These are phyloP conservation scores for Camellia lanceoleosa DNA, from an alignment of 148 eudicot genomes.

Conservation along the genomic window DNA sequence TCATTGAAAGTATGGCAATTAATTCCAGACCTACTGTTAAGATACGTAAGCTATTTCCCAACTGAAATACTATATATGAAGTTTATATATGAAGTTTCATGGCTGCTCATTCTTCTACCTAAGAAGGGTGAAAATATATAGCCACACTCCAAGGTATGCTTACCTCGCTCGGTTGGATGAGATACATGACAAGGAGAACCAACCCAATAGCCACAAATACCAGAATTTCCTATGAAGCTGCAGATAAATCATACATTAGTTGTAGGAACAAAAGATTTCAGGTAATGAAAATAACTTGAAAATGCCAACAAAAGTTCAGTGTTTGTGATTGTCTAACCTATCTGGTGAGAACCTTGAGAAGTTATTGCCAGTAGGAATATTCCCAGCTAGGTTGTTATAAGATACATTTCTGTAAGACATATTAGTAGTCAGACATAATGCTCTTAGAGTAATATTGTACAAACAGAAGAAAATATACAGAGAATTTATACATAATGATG, in stretches of 20 bases:
- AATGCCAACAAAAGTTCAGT: constrained; percentile 6
- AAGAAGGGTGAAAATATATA: not conserved
- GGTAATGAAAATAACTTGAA: not conserved
- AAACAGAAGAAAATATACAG: not conserved
- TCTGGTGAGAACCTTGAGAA: constrained; percentile 86
- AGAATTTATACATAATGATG: too few relatives aligned
- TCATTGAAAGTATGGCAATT: not conserved
- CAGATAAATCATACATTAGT: constrained; percentile 1
- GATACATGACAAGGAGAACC: constrained; percentile 56
- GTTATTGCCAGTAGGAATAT: constrained; percentile 77
- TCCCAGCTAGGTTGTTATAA: constrained; percentile 73
- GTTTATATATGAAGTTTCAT: not conserved
- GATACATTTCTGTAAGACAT: constrained; percentile 72
- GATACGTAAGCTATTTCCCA: not conserved
- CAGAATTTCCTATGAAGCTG: constrained; percentile 86
- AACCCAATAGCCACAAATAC: constrained; percentile 78
- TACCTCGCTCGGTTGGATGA: constrained; percentile 61
- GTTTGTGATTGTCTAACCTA: constrained; percentile 44
- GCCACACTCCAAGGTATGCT: not conserved
- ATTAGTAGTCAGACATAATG: not conserved
- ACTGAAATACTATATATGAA: not conserved
- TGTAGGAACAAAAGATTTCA: not conserved
- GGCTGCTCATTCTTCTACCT: not conserved
- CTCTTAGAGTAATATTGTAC: not conserved
- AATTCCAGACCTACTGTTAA: not conserved